These are phyloP conservation scores for Russula olivacea DNA, from an alignment of 768 basidiomycete species.

Conservation along the genomic window DNA sequence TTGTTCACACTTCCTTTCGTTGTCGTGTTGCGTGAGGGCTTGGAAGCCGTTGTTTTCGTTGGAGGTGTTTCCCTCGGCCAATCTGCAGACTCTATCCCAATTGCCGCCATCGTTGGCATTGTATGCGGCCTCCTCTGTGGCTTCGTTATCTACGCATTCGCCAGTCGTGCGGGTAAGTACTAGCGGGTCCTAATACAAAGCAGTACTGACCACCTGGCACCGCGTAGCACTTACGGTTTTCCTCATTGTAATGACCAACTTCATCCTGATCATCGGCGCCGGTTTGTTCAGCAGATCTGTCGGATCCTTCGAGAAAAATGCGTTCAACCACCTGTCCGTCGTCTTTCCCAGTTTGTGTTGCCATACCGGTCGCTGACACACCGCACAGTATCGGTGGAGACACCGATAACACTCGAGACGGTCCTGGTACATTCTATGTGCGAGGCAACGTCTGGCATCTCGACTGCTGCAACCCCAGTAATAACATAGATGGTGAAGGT, in stretches of 20 bases:
- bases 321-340: conserved; percentile 49
- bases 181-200: too few relatives aligned
- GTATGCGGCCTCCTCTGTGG: conserved; percentile 71
- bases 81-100: conserved; percentile 78
- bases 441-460: conserved; percentile 85
- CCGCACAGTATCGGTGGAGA: conserved; percentile 54
- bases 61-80: conserved; percentile 88
- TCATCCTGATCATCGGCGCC: conserved; percentile 89
- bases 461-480: conserved; percentile 68
- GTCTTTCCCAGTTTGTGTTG: not conserved
- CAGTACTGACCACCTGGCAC: conserved; percentile 1
- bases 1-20: conserved; percentile 87
- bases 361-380: not conserved
- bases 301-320: conserved; percentile 63
- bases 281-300: conserved; percentile 84
- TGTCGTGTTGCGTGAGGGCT: conserved; percentile 89
- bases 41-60: conserved; percentile 92
- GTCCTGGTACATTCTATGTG: conserved; percentile 81
- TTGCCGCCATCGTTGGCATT: conserved; percentile 83
- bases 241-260: conserved; percentile 86
- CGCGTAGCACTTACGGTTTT: conserved; percentile 71
- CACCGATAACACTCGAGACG: conserved; percentile 64
- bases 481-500: conserved; percentile 44
- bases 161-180: conserved; percentile 61
- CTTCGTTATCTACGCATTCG: conserved; percentile 72